Evolutionary conservation across 2,329 filamentous ascomycete genomes (phyloP).

Genomic region (Colletotrichum euphorbiae): DNA sequence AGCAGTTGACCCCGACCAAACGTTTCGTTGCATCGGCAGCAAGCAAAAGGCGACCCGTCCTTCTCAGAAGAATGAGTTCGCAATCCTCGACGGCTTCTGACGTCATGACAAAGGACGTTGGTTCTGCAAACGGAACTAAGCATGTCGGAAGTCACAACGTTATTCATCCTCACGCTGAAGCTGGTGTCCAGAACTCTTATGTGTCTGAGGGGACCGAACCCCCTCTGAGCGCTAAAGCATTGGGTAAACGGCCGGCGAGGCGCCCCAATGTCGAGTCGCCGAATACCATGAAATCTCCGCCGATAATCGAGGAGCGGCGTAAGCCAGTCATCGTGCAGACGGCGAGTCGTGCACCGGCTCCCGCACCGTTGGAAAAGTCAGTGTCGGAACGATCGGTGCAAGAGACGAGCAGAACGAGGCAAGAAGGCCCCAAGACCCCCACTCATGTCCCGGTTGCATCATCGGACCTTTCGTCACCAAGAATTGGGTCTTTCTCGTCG

Average conservation of each 20-base stretch:
- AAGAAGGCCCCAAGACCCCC: constrained; percentile 27
- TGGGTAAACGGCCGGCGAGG: constrained; percentile 59
- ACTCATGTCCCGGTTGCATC: constrained; percentile 18
- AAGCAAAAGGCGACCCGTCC: constrained; percentile 58
- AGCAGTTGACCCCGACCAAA: constrained; percentile 45
- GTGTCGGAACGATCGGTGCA: constrained; percentile 7
- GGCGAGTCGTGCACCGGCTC: constrained; percentile 10
- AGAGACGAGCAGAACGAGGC: constrained; percentile 4
- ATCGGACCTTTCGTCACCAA: constrained; percentile 22
- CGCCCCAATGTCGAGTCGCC: constrained; percentile 9
- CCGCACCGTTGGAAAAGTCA: constrained; percentile 28
- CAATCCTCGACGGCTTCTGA: constrained; percentile 56
- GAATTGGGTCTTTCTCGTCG: constrained; percentile 36
- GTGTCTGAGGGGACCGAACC: constrained; percentile 23
- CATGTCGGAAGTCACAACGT: constrained; percentile 43
- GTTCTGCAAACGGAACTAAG: constrained; percentile 43
- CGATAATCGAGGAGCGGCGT: constrained; percentile 17
- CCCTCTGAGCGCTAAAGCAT: constrained; percentile 56
- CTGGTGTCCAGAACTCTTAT: constrained; percentile 5
- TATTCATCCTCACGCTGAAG: constrained; percentile 47
- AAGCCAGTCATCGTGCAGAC: constrained; percentile 28
- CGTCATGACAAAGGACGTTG: constrained; percentile 47
- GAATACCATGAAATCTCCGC: constrained; percentile 21
- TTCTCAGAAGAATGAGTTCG: constrained; percentile 61
- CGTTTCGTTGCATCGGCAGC: constrained; percentile 58